Evolutionary conservation across 106 monocot species (phyloP).

Genomic region (Hemerocallis citrina): DNA sequence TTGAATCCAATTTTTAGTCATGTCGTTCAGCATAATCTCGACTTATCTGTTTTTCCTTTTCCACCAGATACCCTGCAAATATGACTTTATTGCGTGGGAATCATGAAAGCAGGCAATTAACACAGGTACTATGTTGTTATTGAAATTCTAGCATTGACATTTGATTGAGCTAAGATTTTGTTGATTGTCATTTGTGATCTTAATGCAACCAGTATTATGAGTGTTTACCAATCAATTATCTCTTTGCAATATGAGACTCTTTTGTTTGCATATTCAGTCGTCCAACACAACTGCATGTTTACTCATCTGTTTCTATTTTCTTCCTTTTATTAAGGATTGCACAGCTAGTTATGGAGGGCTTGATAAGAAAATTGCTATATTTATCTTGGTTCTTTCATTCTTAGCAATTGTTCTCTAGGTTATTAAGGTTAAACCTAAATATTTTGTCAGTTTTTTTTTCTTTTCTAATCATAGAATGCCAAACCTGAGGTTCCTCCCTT

Average conservation of each 20-base stretch:
- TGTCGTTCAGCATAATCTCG: background rate
- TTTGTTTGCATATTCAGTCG: background rate
- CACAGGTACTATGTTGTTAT: slow-evolving; percentile 60
- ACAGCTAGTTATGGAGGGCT: background rate
- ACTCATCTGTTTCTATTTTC: background rate
- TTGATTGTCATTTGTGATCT: background rate
- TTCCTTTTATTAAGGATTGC: background rate
- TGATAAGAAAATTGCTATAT: background rate
- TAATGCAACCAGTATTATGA: background rate
- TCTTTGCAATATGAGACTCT: background rate
- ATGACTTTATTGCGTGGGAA: slow-evolving; percentile 94
- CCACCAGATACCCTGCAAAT: slow-evolving; percentile 80
- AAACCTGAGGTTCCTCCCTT: too few species aligned
- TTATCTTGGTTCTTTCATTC: background rate
- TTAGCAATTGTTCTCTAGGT: background rate
- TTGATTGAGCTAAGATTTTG: background rate
- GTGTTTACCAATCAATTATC: background rate
- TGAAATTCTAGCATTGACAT: background rate
- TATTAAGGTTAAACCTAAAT: too few species aligned
- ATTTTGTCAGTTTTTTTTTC: too few species aligned
- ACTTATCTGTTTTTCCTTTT: background rate
- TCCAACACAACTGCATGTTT: background rate
- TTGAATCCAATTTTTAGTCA: background rate
- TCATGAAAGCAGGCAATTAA: slow-evolving; percentile 97
- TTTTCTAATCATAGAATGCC: too few species aligned